Conservation (phyloP, 306 rosid species). For the Citrullus mucosospermus region DNA sequence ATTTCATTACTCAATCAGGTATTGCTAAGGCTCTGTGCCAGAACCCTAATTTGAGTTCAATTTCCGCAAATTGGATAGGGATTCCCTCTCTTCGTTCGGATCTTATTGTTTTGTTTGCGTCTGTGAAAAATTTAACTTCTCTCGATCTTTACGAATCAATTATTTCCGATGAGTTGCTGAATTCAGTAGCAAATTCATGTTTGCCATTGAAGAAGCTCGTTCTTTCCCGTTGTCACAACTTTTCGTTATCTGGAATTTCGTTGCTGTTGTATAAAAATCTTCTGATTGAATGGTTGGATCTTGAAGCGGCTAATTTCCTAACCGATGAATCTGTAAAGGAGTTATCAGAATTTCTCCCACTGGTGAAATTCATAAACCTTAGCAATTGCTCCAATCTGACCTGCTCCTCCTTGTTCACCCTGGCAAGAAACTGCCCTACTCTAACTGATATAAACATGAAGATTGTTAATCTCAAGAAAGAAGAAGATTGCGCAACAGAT, state of each 20-base stretch:
- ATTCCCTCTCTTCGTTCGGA: neutral
- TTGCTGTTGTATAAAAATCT: conserved; percentile 25
- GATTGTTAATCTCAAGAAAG: conserved; percentile 7
- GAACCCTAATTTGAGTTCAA: conserved; percentile 29
- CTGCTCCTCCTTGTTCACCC: conserved; percentile 26
- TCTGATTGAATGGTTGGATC: conserved; percentile 35
- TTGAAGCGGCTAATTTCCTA: conserved; percentile 20
- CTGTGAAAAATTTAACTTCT: conserved; percentile 18
- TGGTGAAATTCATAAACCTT: conserved; percentile 31
- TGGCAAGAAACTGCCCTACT: conserved; percentile 32
- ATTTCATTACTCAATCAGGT: conserved; percentile 21
- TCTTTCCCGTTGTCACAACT: conserved; percentile 19
- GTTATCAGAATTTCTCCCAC: conserved; percentile 27
- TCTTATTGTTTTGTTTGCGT: conserved; percentile 19
- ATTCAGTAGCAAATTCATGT: conserved; percentile 26
- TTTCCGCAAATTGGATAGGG: conserved; percentile 12
- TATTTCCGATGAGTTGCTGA: conserved; percentile 40
- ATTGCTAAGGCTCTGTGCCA: conserved; percentile 22
- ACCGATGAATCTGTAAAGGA: conserved; percentile 22
- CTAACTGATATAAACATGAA: conserved; percentile 35
- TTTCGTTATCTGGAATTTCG: conserved; percentile 25
- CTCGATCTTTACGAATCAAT: conserved; percentile 20
- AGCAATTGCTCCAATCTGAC: conserved; percentile 25
- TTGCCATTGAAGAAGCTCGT: conserved; percentile 45
- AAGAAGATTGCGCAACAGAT: neutral